A percentile compares a stretch with the other conserved stretches of the same genome.
Conservation (phyloP, 164 flowering plant genomes). For the Aristolochia californica region DNA sequence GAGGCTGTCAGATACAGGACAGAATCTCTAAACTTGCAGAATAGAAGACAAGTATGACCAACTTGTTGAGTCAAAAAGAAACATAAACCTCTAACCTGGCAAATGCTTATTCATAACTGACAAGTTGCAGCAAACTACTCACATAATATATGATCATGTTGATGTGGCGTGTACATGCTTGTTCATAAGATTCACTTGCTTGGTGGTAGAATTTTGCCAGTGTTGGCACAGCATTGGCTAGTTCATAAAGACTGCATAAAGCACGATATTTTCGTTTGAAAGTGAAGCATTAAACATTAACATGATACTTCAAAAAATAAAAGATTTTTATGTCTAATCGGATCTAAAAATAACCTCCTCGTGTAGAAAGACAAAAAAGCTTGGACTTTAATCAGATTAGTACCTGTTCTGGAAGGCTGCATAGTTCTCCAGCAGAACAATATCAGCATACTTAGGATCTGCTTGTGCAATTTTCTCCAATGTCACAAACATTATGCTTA, state of each 20-base stretch:
- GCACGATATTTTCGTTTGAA: slow-evolving; percentile 2
- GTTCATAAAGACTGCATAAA: slow-evolving; percentile 87
- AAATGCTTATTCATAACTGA: not conserved
- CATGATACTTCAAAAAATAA: not conserved
- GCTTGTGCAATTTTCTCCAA: slow-evolving; percentile 86
- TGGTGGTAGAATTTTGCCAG: slow-evolving; percentile 96
- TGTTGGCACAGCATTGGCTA: slow-evolving; percentile 93
- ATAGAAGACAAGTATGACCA: not conserved
- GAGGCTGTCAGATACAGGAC: no score
- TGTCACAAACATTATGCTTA: slow-evolving; percentile 88
- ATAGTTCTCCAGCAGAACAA: slow-evolving; percentile 84
- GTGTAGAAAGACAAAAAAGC: slow-evolving; percentile 1
- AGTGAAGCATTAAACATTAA: not conserved
- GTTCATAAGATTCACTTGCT: slow-evolving; percentile 96
- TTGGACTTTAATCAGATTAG: not conserved
- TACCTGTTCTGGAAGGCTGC: slow-evolving; percentile 99
- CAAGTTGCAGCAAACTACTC: slow-evolving; percentile 11
- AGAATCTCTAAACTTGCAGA: not conserved
- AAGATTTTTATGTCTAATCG: not conserved
- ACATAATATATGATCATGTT: slow-evolving; percentile 81
- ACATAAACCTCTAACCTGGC: not conserved
- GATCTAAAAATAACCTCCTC: not conserved
- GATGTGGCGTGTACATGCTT: slow-evolving; percentile 91
- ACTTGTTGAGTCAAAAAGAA: not conserved
- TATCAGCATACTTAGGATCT: slow-evolving; percentile 80